Conservation (phyloP, 108 stramenopile species). For the Cyclotella atomus region DNA sequence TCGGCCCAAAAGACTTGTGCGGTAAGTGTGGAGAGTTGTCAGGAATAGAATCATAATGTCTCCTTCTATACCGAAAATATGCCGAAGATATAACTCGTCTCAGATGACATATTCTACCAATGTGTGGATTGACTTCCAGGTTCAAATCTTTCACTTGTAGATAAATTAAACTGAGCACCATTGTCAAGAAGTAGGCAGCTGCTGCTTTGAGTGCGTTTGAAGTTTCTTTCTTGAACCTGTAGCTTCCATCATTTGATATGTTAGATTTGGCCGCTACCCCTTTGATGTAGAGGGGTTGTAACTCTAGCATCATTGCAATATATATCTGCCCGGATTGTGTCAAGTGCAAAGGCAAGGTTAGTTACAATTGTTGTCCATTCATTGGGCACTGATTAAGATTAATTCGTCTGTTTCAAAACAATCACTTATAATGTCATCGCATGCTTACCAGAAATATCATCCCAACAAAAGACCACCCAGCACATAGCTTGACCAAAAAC, state of each 20-base stretch:
- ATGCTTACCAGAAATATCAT: conserved; percentile 44
- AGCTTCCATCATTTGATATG: conserved; percentile 10
- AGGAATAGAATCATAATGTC: conserved; percentile 50
- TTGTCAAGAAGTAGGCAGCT: conserved; percentile 49
- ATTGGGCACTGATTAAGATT: no score
- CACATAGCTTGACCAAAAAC: conserved; percentile 43
- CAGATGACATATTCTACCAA: conserved; percentile 38
- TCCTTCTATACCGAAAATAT: conserved; percentile 43
- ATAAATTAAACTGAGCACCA: conserved; percentile 44
- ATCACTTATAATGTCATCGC: no score
- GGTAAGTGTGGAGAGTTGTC: conserved; percentile 20
- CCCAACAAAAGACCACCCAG: conserved; percentile 32
- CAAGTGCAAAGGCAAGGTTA: no score
- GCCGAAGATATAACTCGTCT: conserved; percentile 27
- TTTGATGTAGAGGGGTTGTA: conserved; percentile 49
- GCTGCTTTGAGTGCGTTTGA: conserved; percentile 52
- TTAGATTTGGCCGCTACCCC: conserved; percentile 34
- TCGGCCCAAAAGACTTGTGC: neutral
- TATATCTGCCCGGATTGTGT: no score
- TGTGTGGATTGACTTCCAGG: conserved; percentile 28
- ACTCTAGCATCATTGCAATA: conserved; percentile 36
- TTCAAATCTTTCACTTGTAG: conserved; percentile 38
- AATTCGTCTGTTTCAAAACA: no score
- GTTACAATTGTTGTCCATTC: no score
- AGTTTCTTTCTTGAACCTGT: conserved; percentile 46